A percentile compares a stretch with the other conserved stretches of the same genome.
Evolutionary conservation across 257 asterid species (phyloP).

Genomic region (Petunia secreta): DNA sequence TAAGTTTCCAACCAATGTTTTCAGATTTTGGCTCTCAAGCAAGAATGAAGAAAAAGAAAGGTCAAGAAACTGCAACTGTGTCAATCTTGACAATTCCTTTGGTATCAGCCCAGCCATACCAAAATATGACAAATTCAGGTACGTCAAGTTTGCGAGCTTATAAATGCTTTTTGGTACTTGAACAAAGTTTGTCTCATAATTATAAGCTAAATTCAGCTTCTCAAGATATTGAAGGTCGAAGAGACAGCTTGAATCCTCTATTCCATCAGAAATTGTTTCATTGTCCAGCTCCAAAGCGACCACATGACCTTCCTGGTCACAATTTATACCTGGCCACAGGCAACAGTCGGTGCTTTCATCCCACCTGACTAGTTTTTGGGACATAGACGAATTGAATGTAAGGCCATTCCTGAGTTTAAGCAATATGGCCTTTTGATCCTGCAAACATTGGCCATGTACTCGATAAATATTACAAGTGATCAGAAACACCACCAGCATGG

Average conservation of each 20-base stretch:
- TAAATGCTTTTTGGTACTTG: conserved; percentile 21
- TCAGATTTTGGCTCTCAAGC: conserved; percentile 53
- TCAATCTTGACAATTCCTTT: conserved; percentile 24
- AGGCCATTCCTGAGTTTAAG: conserved; percentile 27
- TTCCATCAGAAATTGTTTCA: conserved; percentile 24
- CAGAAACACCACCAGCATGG: neutral
- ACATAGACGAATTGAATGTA: neutral
- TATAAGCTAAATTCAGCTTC: conserved; percentile 33
- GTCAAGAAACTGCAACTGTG: conserved; percentile 34
- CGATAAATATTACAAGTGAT: neutral
- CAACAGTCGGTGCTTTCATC: conserved; percentile 51
- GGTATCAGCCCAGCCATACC: conserved; percentile 34
- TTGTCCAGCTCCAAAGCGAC: conserved; percentile 37
- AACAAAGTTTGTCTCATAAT: conserved; percentile 27
- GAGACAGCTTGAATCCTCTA: conserved; percentile 18
- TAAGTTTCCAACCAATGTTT: conserved; percentile 43
- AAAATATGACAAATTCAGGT: conserved; percentile 31
- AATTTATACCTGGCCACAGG: conserved; percentile 57
- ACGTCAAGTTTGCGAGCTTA: conserved; percentile 25
- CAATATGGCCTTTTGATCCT: conserved; percentile 27
- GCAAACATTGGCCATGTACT: conserved; percentile 30
- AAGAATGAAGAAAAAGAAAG: conserved; percentile 12
- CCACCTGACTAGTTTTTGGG: conserved; percentile 42
- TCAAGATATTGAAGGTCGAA: conserved; percentile 28
- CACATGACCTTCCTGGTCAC: conserved; percentile 58